Evolutionary conservation across 108 stramenopile species (phyloP).

Genomic region (Craspedostauros australis): DNA sequence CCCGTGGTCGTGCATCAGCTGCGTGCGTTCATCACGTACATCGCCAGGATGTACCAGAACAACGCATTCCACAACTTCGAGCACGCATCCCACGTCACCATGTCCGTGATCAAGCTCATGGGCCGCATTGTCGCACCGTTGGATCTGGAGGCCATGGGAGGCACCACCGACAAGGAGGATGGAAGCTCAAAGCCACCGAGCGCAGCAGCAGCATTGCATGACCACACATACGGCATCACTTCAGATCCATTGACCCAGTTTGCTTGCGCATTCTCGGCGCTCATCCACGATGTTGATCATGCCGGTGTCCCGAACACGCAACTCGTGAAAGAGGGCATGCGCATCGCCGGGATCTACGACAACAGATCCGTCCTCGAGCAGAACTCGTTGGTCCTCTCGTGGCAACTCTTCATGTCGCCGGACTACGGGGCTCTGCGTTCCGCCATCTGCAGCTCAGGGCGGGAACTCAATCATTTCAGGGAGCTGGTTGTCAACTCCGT

Average conservation of each 20-base stretch:
- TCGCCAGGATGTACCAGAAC: slow-evolving; percentile 36
- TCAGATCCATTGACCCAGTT: slow-evolving; percentile 33
- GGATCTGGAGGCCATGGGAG: no score
- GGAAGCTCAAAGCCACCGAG: no score
- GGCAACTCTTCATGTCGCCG: slow-evolving; percentile 26
- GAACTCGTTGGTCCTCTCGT: slow-evolving; percentile 36
- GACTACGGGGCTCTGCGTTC: slow-evolving; percentile 13
- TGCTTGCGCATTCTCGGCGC: slow-evolving; percentile 36
- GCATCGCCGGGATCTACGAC: slow-evolving; percentile 40
- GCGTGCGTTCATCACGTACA: slow-evolving; percentile 31
- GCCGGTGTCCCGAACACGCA: slow-evolving; percentile 15
- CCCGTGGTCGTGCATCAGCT: slow-evolving; percentile 14
- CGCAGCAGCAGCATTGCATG: no score
- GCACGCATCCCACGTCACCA: slow-evolving; percentile 46
- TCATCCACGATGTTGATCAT: slow-evolving; percentile 52
- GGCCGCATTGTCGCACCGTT: slow-evolving; percentile 4
- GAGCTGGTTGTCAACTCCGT: slow-evolving; percentile 5
- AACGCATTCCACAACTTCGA: slow-evolving; percentile 44
- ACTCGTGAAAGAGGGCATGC: slow-evolving; percentile 12
- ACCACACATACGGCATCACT: slow-evolving; percentile 5
- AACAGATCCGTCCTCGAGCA: slow-evolving; percentile 50
- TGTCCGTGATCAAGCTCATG: slow-evolving; percentile 46
- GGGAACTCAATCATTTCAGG: no score
- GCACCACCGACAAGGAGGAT: no score
- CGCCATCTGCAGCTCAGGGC: slow-evolving; percentile 34